These are phyloP conservation scores for Cucurbita moschata DNA, from an alignment of 306 rosid genomes.

Conservation along the genomic window DNA sequence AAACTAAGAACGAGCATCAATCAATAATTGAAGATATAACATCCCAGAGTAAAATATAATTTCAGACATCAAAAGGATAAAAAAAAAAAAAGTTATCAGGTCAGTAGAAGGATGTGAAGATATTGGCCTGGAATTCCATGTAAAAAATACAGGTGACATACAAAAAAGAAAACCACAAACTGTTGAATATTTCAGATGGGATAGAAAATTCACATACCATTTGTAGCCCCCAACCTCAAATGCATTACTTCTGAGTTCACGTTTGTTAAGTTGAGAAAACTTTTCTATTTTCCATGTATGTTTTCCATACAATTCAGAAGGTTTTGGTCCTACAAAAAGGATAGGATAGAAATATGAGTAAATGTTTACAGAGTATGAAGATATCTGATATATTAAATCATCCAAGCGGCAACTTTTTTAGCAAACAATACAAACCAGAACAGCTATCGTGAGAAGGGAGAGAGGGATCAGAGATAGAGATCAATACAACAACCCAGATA, in stretches of 20 bases:
- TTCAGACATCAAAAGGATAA: background rate
- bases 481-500: background rate
- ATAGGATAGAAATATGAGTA: slow-evolving; percentile 9
- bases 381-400: background rate
- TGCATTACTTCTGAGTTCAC: slow-evolving; percentile 91
- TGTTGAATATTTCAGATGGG: background rate
- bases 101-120: background rate
- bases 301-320: slow-evolving; percentile 73
- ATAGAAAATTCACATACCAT: slow-evolving; percentile 40
- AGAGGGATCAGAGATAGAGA: background rate
- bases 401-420: background rate
- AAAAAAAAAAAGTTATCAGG: background rate
- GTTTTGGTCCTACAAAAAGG: slow-evolving; percentile 56
- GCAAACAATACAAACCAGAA: background rate
- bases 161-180: background rate
- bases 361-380: background rate
- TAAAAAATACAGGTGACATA: background rate
- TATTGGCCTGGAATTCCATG: background rate
- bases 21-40: background rate
- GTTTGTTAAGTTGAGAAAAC: slow-evolving; percentile 87
- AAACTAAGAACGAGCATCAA: background rate
- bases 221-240: slow-evolving; percentile 98
- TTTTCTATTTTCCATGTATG: slow-evolving; percentile 97
- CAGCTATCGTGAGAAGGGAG: background rate
- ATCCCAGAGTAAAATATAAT: background rate